Evolutionary conservation across 1,284 basidiomycete species (phyloP).

Genomic region (Puccinia coronata): DNA sequence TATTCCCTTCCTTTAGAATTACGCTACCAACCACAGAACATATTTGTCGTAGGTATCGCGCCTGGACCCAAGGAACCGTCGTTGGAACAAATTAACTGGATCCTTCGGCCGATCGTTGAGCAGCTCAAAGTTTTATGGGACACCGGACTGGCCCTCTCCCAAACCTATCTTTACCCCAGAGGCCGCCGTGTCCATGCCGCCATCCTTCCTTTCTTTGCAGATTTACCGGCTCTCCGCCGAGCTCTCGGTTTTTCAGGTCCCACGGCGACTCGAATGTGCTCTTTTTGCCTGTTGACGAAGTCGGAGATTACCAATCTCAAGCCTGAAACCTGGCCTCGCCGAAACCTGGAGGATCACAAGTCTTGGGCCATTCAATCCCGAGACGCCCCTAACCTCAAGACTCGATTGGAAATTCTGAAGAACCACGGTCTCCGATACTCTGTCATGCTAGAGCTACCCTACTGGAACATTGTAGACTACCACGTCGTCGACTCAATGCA

Average conservation of each 20-base stretch:
- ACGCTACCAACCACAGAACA: constrained; percentile 59
- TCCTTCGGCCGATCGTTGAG: constrained; percentile 57
- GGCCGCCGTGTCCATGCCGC: constrained; percentile 12
- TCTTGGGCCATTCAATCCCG: constrained; percentile 10
- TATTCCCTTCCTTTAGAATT: constrained; percentile 54
- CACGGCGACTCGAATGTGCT: constrained; percentile 48
- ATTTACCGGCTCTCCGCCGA: constrained; percentile 49
- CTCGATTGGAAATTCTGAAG: background rate
- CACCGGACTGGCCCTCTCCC: constrained; percentile 54
- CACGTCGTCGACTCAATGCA: constrained; percentile 25
- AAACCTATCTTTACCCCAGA: background rate
- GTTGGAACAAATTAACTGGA: constrained; percentile 55
- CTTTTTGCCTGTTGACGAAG: constrained; percentile 40
- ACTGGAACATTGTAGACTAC: constrained; percentile 28
- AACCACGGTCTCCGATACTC: constrained; percentile 42
- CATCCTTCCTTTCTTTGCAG: constrained; percentile 39
- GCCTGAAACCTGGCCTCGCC: constrained; percentile 11
- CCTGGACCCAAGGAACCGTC: constrained; percentile 22
- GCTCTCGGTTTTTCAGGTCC: constrained; percentile 47
- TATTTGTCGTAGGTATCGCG: constrained; percentile 59
- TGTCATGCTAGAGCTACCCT: constrained; percentile 35
- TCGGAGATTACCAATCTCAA: constrained; percentile 29
- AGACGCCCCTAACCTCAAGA: background rate
- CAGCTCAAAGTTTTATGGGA: constrained; percentile 57
- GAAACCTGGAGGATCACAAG: constrained; percentile 17